Base-by-base conservation (phyloP, 768 basidiomycete species). In the Amanita rubescens region DNA sequence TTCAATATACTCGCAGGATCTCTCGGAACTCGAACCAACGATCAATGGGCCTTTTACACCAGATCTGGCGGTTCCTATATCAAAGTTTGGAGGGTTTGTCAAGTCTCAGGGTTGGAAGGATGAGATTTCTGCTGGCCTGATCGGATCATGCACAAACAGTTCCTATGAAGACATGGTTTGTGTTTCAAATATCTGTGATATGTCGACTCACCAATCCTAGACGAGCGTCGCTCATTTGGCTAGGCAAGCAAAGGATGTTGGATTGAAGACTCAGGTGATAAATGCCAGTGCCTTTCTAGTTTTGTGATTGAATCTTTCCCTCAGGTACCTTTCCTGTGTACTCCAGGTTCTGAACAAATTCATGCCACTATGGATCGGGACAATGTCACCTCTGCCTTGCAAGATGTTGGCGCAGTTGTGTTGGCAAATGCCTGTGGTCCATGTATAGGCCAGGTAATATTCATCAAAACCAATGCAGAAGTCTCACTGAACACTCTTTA, bases 121-220 rank as follows among this genome's bases (percentile, higher is more conserved):
- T 63, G 87, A 91, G 66, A 73, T 98, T 49, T 88, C 93, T 10
- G 95, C 94, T 20, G 82, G 78, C 47, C 77, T 99, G 24, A 99
- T 99, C 63, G 96, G 96, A 20, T 96, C 93, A n/a, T 99, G 96
- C 69, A 99, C 96, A 27, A 99, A 99, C 68, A 96, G 94, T 55
- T 96, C 94, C 5, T 99, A 98, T 65, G 91, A 95, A 66, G 91
- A 94, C 64, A 86, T 94, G 91, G 90, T 90, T 56, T 10, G 53
- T 38, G 52, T 7, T n/a, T 17, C 17, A 30, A 33, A 41, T 49
- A 51, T 33, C 19, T 50, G 37, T 33, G 8, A 17, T n/a, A 19
- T 10, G 30, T 35, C 60, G 57, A 56, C 45, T 46, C 55, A 49
- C 47, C 10, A 51, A 14, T 33, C 43, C 27, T 62, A 93, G 93